A percentile compares a stretch with the other conserved stretches of the same genome.
These are phyloP conservation scores for Paecilomyces dactylethromorphus DNA, from an alignment of 2,329 filamentous ascomycete species.

Conservation along the genomic window DNA sequence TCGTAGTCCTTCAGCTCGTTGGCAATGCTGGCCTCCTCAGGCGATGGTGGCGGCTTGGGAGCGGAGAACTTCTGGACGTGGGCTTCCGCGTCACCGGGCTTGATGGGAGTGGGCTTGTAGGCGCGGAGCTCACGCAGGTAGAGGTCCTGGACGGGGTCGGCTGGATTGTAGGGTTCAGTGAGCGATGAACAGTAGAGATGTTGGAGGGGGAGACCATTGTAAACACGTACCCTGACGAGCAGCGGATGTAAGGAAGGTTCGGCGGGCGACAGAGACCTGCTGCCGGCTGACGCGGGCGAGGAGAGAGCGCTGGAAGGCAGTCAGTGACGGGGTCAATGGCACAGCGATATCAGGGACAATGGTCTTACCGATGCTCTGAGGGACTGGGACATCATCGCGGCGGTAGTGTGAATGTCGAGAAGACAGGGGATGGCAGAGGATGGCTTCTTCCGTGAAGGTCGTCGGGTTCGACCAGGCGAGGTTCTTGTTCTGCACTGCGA, in stretches of 20 bases:
- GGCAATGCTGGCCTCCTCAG: constrained; percentile 90
- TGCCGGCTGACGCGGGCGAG: constrained; percentile 55
- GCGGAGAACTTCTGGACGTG: constrained; percentile 82
- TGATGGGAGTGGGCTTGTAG: constrained; percentile 82
- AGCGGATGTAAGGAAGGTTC: constrained; percentile 58
- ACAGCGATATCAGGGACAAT: constrained; percentile 6
- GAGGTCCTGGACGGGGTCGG: constrained; percentile 95
- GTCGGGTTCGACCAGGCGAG: constrained; percentile 10
- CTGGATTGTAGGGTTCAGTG: constrained; percentile 47
- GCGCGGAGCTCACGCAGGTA: constrained; percentile 93
- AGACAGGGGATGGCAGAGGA: constrained; percentile 3
- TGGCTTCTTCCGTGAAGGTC: constrained; percentile 13
- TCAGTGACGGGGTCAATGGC: constrained; percentile 15
- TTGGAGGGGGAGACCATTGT: constrained; percentile 6
- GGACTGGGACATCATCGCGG: constrained; percentile 54
- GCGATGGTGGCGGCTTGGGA: constrained; percentile 76
- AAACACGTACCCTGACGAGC: constrained; percentile 54
- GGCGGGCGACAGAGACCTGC: constrained; percentile 50
- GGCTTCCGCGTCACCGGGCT: constrained; percentile 79
- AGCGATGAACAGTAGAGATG: not conserved
- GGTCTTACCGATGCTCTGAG: constrained; percentile 53
- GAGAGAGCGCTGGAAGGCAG: constrained; percentile 49
- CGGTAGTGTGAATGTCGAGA: not conserved
- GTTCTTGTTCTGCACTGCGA: constrained; percentile 19
- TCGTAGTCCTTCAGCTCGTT: constrained; percentile 92